A percentile compares a stretch with the other conserved stretches of the same genome.
Evolutionary conservation across 331 rosid genomes (phyloP).

Genomic region (Arachis monticola): DNA sequence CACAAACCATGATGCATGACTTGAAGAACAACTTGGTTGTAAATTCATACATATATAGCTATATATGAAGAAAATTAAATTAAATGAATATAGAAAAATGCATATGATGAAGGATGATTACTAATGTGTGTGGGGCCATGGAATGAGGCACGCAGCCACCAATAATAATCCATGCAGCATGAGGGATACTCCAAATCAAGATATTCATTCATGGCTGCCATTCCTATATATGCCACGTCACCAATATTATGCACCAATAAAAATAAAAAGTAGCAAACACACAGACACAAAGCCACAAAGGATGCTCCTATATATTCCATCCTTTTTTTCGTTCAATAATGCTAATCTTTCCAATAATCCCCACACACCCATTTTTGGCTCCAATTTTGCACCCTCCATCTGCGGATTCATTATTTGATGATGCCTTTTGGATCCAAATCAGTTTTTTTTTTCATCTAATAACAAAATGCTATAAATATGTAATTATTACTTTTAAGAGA

Average conservation of each 20-base stretch:
- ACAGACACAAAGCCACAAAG: conserved; percentile 33
- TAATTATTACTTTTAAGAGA: too few species aligned
- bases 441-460: background rate
- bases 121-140: background rate
- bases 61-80: too few species aligned
- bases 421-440: background rate
- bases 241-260: conserved; percentile 5
- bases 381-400: background rate
- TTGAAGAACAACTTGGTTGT: too few species aligned
- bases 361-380: too few species aligned
- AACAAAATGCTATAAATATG: too few species aligned
- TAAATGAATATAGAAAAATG: too few species aligned
- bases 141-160: conserved; percentile 36
- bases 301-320: conserved; percentile 23
- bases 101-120: background rate
- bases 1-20: too few species aligned
- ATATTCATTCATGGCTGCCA: conserved; percentile 39
- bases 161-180: conserved; percentile 33
- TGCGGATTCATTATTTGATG: conserved; percentile 25
- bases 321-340: too few species aligned
- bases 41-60: too few species aligned
- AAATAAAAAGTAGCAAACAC: conserved; percentile 30
- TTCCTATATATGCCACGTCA: conserved; percentile 41
- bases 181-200: conserved; percentile 46
- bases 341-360: too few species aligned